Conservation (phyloP, 2,329 filamentous ascomycete genomes). For the Arachnomyces sp. region DNA sequence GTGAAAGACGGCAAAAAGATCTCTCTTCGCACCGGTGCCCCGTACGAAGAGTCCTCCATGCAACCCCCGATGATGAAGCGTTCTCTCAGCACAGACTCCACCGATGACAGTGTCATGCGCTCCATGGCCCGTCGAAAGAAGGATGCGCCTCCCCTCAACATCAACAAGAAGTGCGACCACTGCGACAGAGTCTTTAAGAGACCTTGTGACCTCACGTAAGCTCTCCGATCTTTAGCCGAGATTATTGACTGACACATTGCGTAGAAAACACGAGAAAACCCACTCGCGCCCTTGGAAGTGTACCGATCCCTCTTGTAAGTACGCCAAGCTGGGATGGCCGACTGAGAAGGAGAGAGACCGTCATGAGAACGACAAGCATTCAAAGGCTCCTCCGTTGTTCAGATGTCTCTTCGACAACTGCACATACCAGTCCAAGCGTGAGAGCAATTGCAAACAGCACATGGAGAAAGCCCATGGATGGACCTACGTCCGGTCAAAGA, state of each 20-base stretch:
- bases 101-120: constrained; percentile 72
- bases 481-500: constrained; percentile 87
- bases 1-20: constrained; percentile 71
- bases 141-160: constrained; percentile 76
- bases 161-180: constrained; percentile 70
- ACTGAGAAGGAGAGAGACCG: constrained; percentile 97
- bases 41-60: constrained; percentile 41
- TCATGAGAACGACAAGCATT: constrained; percentile 95
- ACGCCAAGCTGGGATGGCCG: constrained; percentile 82
- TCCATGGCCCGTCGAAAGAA: constrained; percentile 97
- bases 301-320: constrained; percentile 72
- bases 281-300: constrained; percentile 97
- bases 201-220: constrained; percentile 78
- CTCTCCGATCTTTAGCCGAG: constrained; percentile 2
- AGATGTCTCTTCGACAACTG: constrained; percentile 77
- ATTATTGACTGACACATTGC: neutral
- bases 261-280: constrained; percentile 86
- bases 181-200: constrained; percentile 93
- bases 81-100: constrained; percentile 47
- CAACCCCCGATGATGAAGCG: constrained; percentile 42
- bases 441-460: constrained; percentile 96
- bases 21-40: constrained; percentile 63
- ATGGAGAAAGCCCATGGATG: constrained; percentile 96
- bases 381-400: constrained; percentile 66
- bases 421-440: constrained; percentile 88